Evolutionary conservation across 345 rosid genomes (phyloP).

Genomic region (Ceriops decandra): DNA sequence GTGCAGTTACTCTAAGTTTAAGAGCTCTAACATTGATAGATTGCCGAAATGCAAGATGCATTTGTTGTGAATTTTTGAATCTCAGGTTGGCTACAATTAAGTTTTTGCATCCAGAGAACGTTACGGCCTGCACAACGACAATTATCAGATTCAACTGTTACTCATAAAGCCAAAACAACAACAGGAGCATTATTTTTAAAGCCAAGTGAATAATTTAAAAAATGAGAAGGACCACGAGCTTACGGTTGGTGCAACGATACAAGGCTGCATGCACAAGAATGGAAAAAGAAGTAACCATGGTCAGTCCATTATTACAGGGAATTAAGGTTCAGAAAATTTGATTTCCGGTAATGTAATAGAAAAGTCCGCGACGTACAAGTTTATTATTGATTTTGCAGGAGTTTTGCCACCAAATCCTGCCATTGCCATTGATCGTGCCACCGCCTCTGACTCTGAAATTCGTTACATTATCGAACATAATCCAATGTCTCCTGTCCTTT

Average conservation of each 20-base stretch:
- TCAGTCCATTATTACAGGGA: not conserved
- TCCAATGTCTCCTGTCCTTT: constrained; percentile 48
- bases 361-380: constrained; percentile 37
- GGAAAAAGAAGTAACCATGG: not conserved
- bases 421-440: constrained; percentile 84
- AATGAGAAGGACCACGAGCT: constrained; percentile 15
- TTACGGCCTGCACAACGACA: constrained; percentile 54
- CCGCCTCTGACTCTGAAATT: constrained; percentile 72
- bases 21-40: constrained; percentile 52
- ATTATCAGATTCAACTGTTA: not conserved
- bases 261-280: constrained; percentile 48
- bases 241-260: constrained; percentile 81
- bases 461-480: constrained; percentile 43
- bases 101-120: constrained; percentile 58
- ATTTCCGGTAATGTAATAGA: not conserved
- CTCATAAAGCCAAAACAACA: not conserved
- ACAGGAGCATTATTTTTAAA: too few relatives aligned
- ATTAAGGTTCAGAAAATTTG: not conserved
- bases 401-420: constrained; percentile 73
- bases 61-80: constrained; percentile 69
- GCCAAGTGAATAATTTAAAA: not conserved
- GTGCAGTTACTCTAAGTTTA: constrained; percentile 54
- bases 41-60: constrained; percentile 61
- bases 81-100: constrained; percentile 52
- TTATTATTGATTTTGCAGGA: constrained; percentile 78